phyloP scores from a whole-genome alignment of 805 yeast species.

The Metschnikowia arizonensis region DNA sequence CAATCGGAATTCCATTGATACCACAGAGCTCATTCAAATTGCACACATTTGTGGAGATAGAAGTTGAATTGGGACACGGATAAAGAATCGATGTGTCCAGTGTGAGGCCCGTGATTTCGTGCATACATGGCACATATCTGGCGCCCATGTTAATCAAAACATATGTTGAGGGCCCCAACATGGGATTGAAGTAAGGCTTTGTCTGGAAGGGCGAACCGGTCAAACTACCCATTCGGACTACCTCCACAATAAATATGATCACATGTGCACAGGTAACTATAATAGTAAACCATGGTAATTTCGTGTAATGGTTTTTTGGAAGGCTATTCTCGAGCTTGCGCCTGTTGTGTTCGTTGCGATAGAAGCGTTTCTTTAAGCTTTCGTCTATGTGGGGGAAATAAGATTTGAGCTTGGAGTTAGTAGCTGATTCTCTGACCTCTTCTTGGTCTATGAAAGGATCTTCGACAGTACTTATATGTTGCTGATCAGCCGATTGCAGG shows the following conservation, averaged over 20 bases:
- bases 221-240: slow-evolving; percentile 50
- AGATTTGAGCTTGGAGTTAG: not conserved
- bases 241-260: slow-evolving; percentile 57
- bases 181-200: slow-evolving; percentile 69
- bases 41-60: slow-evolving; percentile 52
- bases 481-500: not conserved
- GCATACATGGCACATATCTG: slow-evolving; percentile 69
- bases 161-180: slow-evolving; percentile 72
- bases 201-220: slow-evolving; percentile 68
- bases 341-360: slow-evolving; percentile 15
- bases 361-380: not conserved
- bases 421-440: not conserved
- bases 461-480: not conserved
- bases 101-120: slow-evolving; percentile 46
- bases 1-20: slow-evolving; percentile 42
- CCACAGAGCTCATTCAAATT: slow-evolving; percentile 58
- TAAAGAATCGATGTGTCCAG: slow-evolving; percentile 41
- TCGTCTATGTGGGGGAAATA: slow-evolving; percentile 4
- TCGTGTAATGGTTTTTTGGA: slow-evolving; percentile 22
- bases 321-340: slow-evolving; percentile 14
- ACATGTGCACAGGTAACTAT: slow-evolving; percentile 45
- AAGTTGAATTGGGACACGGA: slow-evolving; percentile 71
- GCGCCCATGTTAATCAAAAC: slow-evolving; percentile 67
- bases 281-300: slow-evolving; percentile 40
- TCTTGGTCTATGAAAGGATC: slow-evolving; percentile 1